phyloP scores from a whole-genome alignment of 2,329 filamentous ascomycete genomes.

The Daldinia sp. region DNA sequence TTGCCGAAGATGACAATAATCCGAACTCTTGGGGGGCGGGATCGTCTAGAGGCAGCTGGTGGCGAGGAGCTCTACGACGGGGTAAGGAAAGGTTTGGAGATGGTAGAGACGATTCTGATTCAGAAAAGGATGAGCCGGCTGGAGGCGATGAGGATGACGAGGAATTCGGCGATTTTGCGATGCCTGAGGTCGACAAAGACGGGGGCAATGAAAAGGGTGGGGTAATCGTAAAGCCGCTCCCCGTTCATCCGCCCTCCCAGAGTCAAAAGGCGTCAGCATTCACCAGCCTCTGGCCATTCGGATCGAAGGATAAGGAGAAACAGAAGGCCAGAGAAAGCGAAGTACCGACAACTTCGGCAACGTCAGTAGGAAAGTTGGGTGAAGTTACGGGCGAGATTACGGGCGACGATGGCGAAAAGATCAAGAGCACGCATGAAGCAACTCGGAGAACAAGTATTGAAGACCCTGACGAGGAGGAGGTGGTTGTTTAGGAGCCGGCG shows the following conservation, averaged over 20 bases:
- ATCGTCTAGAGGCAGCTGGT: constrained; percentile 56
- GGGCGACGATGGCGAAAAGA: constrained; percentile 54
- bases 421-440: constrained; percentile 60
- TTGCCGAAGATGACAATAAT: constrained; percentile 50
- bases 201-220: constrained; percentile 37
- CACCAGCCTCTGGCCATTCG: constrained; percentile 66
- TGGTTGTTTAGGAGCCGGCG: constrained; percentile 46
- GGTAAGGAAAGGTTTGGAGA: constrained; percentile 51
- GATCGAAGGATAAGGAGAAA: constrained; percentile 47
- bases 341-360: no score
- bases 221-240: constrained; percentile 63
- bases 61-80: constrained; percentile 53
- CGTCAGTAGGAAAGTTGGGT: constrained; percentile 45
- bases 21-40: constrained; percentile 47
- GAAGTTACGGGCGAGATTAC: constrained; percentile 48
- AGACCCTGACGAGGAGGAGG: constrained; percentile 60
- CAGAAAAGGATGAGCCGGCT: constrained; percentile 49
- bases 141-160: constrained; percentile 53
- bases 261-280: constrained; percentile 52
- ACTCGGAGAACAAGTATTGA: constrained; percentile 65
- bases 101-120: constrained; percentile 54
- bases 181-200: constrained; percentile 62
- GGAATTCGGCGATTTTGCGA: constrained; percentile 74
- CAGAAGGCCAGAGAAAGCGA: constrained; percentile 47
- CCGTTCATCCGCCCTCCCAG: constrained; percentile 58